Evolutionary conservation across 2,329 filamentous ascomycete genomes (phyloP).

Genomic region (Dothideomycetidae sp.): DNA sequence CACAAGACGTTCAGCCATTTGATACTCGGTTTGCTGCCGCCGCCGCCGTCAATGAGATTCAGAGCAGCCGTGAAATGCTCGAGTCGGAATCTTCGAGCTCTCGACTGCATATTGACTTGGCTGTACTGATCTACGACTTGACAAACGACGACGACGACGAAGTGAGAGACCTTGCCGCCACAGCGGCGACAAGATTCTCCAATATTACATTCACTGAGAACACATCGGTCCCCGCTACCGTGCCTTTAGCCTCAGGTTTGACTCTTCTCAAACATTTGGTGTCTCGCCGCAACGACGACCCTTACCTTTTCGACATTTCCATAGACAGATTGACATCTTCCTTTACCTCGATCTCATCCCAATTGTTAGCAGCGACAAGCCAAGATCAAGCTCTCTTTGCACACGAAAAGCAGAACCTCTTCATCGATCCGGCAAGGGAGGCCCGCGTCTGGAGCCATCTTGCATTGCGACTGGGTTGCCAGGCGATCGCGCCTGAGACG

Average conservation of each 20-base stretch:
- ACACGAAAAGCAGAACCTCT: constrained; percentile 90
- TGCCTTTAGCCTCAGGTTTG: constrained; percentile 36
- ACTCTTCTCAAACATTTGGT: constrained; percentile 23
- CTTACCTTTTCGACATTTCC: neutral
- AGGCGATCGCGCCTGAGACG: constrained; percentile 17
- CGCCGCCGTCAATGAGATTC: constrained; percentile 14
- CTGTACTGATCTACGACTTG: constrained; percentile 54
- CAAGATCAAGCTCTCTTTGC: constrained; percentile 61
- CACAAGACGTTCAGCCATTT: constrained; percentile 15
- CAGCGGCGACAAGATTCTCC: constrained; percentile 35
- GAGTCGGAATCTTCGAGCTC: neutral
- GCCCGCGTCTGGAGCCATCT: constrained; percentile 50
- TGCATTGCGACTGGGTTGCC: constrained; percentile 25
- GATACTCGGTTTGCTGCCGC: constrained; percentile 20
- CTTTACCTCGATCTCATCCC: constrained; percentile 12
- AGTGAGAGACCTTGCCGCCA: constrained; percentile 52
- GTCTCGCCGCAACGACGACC: constrained; percentile 1
- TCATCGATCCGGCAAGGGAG: constrained; percentile 68
- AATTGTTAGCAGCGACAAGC: constrained; percentile 23
- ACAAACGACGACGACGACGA: constrained; percentile 89
- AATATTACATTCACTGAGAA: constrained; percentile 15
- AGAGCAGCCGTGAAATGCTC: constrained; percentile 1
- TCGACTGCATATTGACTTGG: constrained; percentile 39
- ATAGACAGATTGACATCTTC: constrained; percentile 8
- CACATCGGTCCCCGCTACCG: constrained; percentile 15